phyloP scores from a whole-genome alignment of 352 stramenopile species.

The Lagenidium giganteum region DNA sequence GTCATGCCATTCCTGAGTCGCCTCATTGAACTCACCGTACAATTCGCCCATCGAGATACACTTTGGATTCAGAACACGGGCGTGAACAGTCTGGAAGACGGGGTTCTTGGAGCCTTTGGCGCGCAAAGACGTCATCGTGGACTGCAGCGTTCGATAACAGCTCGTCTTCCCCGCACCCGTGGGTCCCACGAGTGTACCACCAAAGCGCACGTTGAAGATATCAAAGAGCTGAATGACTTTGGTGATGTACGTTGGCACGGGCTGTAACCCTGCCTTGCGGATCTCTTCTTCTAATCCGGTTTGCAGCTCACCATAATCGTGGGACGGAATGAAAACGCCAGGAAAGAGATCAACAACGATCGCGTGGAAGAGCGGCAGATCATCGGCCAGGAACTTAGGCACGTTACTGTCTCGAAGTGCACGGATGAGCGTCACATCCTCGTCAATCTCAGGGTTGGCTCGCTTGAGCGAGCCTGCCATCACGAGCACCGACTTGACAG shows the following conservation, averaged over 20 bases:
- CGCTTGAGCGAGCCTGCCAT: conserved; percentile 79
- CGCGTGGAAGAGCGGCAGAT: conserved; percentile 80
- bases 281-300: conserved; percentile 25
- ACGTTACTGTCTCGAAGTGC: conserved; percentile 84
- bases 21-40: conserved; percentile 60
- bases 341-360: conserved; percentile 86
- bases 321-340: conserved; percentile 43
- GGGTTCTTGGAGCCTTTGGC: conserved; percentile 33
- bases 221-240: conserved; percentile 90
- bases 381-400: conserved; percentile 86
- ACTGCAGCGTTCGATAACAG: conserved; percentile 64
- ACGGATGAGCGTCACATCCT: conserved; percentile 80
- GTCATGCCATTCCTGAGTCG: conserved; percentile 72
- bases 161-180: conserved; percentile 62
- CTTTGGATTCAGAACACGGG: conserved; percentile 49
- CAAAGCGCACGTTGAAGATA: conserved; percentile 86
- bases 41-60: conserved; percentile 54
- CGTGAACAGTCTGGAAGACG: conserved; percentile 52
- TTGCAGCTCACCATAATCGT: conserved; percentile 67
- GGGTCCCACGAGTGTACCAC: conserved; percentile 67
- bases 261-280: conserved; percentile 27
- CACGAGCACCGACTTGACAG: conserved; percentile 83
- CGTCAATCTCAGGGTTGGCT: conserved; percentile 34
- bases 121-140: conserved; percentile 59
- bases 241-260: conserved; percentile 55